Conservation (phyloP, 2,329 filamentous ascomycete genomes). For the Trichoderma sp. region DNA sequence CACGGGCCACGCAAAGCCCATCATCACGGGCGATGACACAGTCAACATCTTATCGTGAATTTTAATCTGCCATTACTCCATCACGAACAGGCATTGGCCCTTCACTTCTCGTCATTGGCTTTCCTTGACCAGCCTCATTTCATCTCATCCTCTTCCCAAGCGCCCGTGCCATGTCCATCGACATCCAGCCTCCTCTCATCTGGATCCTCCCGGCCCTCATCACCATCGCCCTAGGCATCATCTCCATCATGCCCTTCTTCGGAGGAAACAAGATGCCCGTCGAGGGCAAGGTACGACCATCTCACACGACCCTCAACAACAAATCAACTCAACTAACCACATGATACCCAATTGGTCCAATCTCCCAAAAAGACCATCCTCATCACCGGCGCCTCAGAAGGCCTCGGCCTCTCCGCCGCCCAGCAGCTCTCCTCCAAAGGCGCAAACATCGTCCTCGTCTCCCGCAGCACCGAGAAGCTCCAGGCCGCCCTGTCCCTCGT, state of each 20-base stretch:
- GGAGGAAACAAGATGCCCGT: slow-evolving; percentile 77
- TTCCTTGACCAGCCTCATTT: neutral
- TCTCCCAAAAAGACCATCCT: slow-evolving; percentile 68
- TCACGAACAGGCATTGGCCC: neutral
- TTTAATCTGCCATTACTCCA: neutral
- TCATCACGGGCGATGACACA: slow-evolving; percentile 4
- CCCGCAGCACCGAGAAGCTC: slow-evolving; percentile 76
- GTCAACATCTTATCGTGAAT: neutral
- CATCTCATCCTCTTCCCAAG: neutral
- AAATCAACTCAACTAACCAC: neutral
- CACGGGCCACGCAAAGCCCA: neutral
- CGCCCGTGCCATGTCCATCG: slow-evolving; percentile 17
- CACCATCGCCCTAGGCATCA: slow-evolving; percentile 40
- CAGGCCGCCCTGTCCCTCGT: slow-evolving; percentile 68
- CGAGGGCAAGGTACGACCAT: slow-evolving; percentile 69
- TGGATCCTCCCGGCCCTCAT: slow-evolving; percentile 40
- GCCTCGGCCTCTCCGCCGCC: slow-evolving; percentile 80
- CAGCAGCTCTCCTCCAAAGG: slow-evolving; percentile 77
- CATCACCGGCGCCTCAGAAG: slow-evolving; percentile 89
- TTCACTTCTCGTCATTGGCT: neutral
- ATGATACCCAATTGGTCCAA: neutral
- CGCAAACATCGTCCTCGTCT: slow-evolving; percentile 82
- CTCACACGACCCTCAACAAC: slow-evolving; percentile 16
- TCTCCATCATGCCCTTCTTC: slow-evolving; percentile 66
- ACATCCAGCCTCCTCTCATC: slow-evolving; percentile 10